Base-by-base conservation (phyloP, 768 basidiomycete species). In the Trametes cubensis region DNA sequence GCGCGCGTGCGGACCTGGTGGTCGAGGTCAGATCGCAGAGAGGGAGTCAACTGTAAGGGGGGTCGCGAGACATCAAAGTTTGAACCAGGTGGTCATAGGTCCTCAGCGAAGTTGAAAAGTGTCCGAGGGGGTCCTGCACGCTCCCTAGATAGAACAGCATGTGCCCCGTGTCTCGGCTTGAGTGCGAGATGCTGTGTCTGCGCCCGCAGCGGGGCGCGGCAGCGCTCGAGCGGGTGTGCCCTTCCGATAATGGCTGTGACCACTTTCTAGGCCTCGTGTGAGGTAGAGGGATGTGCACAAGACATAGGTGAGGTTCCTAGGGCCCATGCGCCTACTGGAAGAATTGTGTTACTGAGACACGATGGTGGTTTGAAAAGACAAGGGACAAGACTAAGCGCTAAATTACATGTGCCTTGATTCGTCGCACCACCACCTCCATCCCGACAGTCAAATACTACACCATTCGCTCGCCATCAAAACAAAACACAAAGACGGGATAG, bases 121-220 rank as follows among this genome's bases (percentile, higher is more conserved):
- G n/a, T 47, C 13, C 21, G 45, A 46, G 41, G 26, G 28, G 30
- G 14, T 30, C 13, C 20, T 23, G 23, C 20, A 45, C 41, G n/a
- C 7, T 28, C 26, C 26, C 18, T 25, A 30, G 30, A 11, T 18
- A 21, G 45, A 44, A 45, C 55, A 47, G 34, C 55, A 26, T 44
- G 45, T 39, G 48, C 48, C 48, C 42, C n/a, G 21, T 56, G 55
- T 56, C 55, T 56, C 45, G 55, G 41, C 30, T 10, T 13, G n/a
- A 34, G 30, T 17, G 23, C 39, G 23, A 15, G 53, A 56, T 56
- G 55, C 55, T 56, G 55, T 56, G 55, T 47, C 21, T 30, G 28
- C 26, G 55, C 45, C 45, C 55, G 42, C 26, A 17, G 48, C 48
- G 48, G 34, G 6, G 34, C 5, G 34, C 34, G 34, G 34, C 34